These are phyloP conservation scores for Hypoxylon subgilvum DNA, from an alignment of 495 filamentous ascomycete genomes.

Conservation along the genomic window DNA sequence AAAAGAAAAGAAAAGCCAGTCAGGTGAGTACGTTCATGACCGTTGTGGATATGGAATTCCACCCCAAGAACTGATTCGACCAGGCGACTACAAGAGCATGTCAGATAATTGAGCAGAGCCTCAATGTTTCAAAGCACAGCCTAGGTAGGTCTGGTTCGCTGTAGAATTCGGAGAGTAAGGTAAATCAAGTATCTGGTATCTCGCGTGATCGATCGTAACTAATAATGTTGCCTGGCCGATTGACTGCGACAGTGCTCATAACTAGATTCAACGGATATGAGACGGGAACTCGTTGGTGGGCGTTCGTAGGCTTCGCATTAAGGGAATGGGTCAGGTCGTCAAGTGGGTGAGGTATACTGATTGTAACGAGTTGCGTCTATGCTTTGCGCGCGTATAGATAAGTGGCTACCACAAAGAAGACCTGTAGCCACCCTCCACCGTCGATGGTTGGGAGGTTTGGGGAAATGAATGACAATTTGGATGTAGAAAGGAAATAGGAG, in stretches of 20 bases:
- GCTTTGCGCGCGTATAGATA: constrained; percentile 17
- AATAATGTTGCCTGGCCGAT: constrained; percentile 3
- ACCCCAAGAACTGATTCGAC: neutral
- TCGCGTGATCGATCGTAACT: constrained; percentile 11
- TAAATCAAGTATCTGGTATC: no score
- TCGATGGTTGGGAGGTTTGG: constrained; percentile 8
- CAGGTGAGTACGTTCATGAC: constrained; percentile 22
- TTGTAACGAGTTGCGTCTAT: no score
- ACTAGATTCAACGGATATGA: constrained; percentile 21
- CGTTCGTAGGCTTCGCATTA: constrained; percentile 25
- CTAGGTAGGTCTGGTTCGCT: constrained; percentile 10
- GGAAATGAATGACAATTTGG: constrained; percentile 28
- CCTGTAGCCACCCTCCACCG: constrained; percentile 31
- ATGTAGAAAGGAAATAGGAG: constrained; percentile 31
- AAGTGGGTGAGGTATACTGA: constrained; percentile 15
- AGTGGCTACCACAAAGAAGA: constrained; percentile 31
- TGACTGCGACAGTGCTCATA: constrained; percentile 12
- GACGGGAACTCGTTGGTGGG: constrained; percentile 9
- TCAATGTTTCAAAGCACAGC: neutral
- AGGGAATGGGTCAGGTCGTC: constrained; percentile 20
- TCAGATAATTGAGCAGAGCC: constrained; percentile 21
- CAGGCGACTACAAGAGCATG: neutral
- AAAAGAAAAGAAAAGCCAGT: no score
- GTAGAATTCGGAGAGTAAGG: constrained; percentile 1
- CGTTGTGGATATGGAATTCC: neutral